A percentile compares a stretch with the other conserved stretches of the same genome.
These are phyloP conservation scores for Daldinia caldariorum DNA, from an alignment of 495 filamentous ascomycete species.

Conservation along the genomic window DNA sequence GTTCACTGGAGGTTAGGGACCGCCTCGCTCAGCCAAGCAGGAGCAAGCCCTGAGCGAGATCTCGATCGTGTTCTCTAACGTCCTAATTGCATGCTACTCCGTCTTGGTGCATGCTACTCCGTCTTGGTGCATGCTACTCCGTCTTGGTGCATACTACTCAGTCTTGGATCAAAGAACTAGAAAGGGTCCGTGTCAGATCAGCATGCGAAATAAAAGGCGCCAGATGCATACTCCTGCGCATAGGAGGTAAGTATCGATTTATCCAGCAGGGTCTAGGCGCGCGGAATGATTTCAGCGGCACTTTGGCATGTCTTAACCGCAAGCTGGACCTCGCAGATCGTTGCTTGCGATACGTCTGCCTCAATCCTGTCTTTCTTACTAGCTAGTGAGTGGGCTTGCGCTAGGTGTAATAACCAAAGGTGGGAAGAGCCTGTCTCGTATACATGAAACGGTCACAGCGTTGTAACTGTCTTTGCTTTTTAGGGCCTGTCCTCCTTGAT, in stretches of 20 bases:
- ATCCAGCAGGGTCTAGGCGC: constrained; percentile 29
- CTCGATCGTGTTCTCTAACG: constrained; percentile 1
- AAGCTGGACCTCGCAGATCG: constrained; percentile 25
- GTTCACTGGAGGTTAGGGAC: background rate
- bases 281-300: constrained; percentile 33
- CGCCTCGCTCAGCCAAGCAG: background rate
- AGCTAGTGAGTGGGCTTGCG: constrained; percentile 13
- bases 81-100: background rate
- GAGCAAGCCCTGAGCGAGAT: background rate
- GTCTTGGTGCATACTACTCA: background rate
- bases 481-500: constrained; percentile 7
- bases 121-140: background rate
- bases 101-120: background rate
- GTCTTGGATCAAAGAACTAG: constrained; percentile 6
- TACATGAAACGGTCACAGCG: constrained; percentile 31
- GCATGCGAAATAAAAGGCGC: constrained; percentile 11
- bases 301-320: constrained; percentile 34
- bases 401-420: constrained; percentile 8
- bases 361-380: constrained; percentile 9
- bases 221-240: background rate
- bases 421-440: constrained; percentile 17
- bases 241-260: constrained; percentile 8
- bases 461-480: constrained; percentile 17
- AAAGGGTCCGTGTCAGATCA: constrained; percentile 9
- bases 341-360: constrained; percentile 9